Evolutionary conservation across 345 rosid species (phyloP).

Genomic region (Turritis glabra): DNA sequence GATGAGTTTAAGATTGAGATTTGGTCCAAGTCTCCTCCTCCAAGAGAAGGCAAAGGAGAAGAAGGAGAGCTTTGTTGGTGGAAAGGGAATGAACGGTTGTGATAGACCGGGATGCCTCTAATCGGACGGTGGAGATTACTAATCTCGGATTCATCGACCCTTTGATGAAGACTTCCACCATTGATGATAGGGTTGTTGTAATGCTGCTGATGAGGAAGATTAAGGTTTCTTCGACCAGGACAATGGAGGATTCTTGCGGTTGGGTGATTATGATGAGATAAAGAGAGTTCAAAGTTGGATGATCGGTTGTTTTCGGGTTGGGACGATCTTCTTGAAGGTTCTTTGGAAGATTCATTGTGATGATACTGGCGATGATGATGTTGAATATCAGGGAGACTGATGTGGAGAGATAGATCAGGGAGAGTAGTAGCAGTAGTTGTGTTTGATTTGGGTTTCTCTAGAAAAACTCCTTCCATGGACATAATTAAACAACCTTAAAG

Average conservation of each 20-base stretch:
- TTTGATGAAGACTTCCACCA: constrained; percentile 31
- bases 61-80: constrained; percentile 54
- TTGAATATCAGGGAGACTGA: constrained; percentile 57
- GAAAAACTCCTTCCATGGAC: constrained; percentile 58
- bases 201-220: constrained; percentile 34
- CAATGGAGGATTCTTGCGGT: constrained; percentile 33
- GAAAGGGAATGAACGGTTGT: constrained; percentile 67
- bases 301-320: constrained; percentile 25
- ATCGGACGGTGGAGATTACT: constrained; percentile 59
- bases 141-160: constrained; percentile 33
- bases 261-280: constrained; percentile 34
- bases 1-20: constrained; percentile 51
- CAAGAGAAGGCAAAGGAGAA: constrained; percentile 46
- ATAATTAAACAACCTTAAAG: constrained; percentile 28
- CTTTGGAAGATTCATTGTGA: constrained; percentile 33
- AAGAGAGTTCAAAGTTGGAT: constrained; percentile 39
- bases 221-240: constrained; percentile 33
- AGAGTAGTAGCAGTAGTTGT: constrained; percentile 18
- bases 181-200: constrained; percentile 31
- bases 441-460: constrained; percentile 51
- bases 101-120: constrained; percentile 82
- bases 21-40: constrained; percentile 56
- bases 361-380: constrained; percentile 16
- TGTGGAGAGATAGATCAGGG: constrained; percentile 79
- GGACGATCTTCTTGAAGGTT: constrained; percentile 26